Evolutionary conservation across 116 monocot genomes (phyloP).

Genomic region (Cymodocea nodosa): DNA sequence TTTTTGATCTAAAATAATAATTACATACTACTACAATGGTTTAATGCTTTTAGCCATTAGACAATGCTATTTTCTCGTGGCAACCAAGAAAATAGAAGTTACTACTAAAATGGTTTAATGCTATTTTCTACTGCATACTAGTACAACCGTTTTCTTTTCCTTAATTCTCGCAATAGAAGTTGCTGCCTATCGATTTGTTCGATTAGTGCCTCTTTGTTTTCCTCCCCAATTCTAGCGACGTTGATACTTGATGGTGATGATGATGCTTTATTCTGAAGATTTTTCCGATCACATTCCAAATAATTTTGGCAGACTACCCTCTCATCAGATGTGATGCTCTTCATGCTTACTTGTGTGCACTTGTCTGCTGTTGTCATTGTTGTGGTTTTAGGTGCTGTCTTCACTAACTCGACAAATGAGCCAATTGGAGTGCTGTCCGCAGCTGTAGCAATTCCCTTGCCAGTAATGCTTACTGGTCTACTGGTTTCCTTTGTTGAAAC

Average conservation of each 20-base stretch:
- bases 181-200: neutral
- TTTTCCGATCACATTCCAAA: neutral
- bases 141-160: constrained; percentile 1
- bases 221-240: neutral
- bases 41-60: no score
- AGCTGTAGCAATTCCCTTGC: neutral
- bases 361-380: neutral
- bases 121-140: neutral
- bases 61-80: no score
- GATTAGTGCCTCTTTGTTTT: neutral
- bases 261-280: neutral
- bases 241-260: neutral
- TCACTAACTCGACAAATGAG: neutral
- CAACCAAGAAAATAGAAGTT: no score
- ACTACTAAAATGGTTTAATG: neutral
- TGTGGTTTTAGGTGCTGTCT: neutral
- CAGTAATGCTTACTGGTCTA: neutral
- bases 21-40: no score
- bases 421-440: neutral
- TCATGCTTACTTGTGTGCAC: neutral
- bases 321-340: neutral
- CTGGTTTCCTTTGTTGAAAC: constrained; percentile 10
- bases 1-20: no score
- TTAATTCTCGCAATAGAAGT: constrained; percentile 1
- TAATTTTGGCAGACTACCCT: neutral